Conservation (phyloP, 1,284 basidiomycete species). For the Moniliophthora roreri region DNA sequence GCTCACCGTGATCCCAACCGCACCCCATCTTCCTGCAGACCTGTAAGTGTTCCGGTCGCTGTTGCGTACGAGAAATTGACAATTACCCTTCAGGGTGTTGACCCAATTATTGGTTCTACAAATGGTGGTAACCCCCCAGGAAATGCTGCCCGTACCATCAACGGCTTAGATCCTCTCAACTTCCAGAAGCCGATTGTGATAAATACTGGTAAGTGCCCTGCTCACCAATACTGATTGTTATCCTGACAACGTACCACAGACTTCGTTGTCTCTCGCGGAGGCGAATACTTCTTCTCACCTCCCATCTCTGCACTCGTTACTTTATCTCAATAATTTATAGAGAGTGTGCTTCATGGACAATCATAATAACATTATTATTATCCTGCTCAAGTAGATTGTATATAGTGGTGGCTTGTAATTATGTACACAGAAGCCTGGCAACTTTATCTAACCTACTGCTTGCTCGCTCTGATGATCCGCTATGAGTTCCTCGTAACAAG, state of each 20-base stretch:
- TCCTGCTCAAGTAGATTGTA: too few relatives aligned
- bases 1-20: too few relatives aligned
- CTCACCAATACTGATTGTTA: background rate
- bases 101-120: constrained; percentile 22
- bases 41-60: too few relatives aligned
- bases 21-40: too few relatives aligned
- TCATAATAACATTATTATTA: too few relatives aligned
- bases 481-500: too few relatives aligned
- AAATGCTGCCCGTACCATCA: constrained; percentile 9
- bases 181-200: background rate
- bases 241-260: constrained; percentile 12
- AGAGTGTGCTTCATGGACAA: too few relatives aligned
- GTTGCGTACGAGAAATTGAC: constrained; percentile 9
- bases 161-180: constrained; percentile 20
- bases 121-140: constrained; percentile 4
- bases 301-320: constrained; percentile 26
- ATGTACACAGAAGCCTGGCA: too few relatives aligned
- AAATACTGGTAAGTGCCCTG: background rate
- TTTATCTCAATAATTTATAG: background rate
- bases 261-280: constrained; percentile 32
- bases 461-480: too few relatives aligned
- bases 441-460: too few relatives aligned
- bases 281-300: constrained; percentile 38
- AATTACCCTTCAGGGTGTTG: constrained; percentile 17
- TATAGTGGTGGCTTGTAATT: too few relatives aligned